Base-by-base conservation (phyloP, 306 rosid species). In the Cicer bijugum region DNA sequence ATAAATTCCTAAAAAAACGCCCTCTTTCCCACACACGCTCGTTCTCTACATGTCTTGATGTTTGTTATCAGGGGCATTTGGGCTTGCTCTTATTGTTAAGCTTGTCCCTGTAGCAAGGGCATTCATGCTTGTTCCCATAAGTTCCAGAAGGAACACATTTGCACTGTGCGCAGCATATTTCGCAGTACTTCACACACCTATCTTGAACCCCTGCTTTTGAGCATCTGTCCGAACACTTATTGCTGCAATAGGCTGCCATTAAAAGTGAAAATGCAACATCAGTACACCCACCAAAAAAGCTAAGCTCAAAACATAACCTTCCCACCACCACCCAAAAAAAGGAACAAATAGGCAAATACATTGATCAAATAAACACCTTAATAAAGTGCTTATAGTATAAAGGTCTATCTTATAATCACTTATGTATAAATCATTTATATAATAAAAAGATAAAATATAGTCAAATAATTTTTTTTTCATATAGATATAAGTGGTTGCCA, bases 101-200 rank as follows among this genome's bases (percentile, higher is more conserved):
- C 85, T 83, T 78, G 89, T 88, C 93, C 68, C 91, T 83, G 72
- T 90, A 88, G 78, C 93, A 90, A 81, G 93, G 93, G 46, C 96
- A 90, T 69, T 88, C 90, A 0, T 90, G 91, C 80, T 90, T 90
- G 88, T 88, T 90, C 33, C 93, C 96, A 43, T 82, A 90, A 1
- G 92, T 90, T 15, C 93, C 91, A 28, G 93, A 90, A 76, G 96
- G 93, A 65, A 91, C 97, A 63, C 97, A 89, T 57, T 88, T 89
- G 87, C 97, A 91, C 66, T 76, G 70, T 28, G 35, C 33, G 61
- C 96, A 88, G 82, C 97, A 91, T 43, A 89, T 78, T 64, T 82
- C 87, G 62, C 92, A 91, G 75, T 82, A 89, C 90, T 80, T 88
- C 23, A 88, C 6, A 82, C 97, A 89, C 70, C 96, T 81, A 60